Evolutionary conservation across 805 yeast genomes (phyloP).

Genomic region (Candida chilensis): DNA sequence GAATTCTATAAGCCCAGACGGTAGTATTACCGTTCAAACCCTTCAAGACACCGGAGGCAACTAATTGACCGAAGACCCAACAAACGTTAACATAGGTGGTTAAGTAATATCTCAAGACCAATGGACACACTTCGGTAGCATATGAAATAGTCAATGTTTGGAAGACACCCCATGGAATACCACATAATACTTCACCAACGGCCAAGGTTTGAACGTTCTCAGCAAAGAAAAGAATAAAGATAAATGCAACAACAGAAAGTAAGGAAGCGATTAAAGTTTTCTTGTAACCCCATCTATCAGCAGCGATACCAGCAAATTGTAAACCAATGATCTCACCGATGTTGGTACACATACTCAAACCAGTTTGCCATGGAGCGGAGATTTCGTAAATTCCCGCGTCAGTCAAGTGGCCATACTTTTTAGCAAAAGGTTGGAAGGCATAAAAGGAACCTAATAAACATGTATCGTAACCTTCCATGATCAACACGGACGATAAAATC

Average conservation of each 20-base stretch:
- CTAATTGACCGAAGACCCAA: constrained; percentile 33
- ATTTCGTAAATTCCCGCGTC: constrained; percentile 17
- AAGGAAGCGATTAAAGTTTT: constrained; percentile 22
- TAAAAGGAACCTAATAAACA: constrained; percentile 30
- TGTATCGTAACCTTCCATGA: constrained; percentile 43
- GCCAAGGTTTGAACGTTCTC: constrained; percentile 20
- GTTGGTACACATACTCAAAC: constrained; percentile 15
- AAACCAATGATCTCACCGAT: constrained; percentile 28
- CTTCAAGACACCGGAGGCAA: constrained; percentile 41
- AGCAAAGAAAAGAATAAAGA: constrained; percentile 30
- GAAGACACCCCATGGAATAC: constrained; percentile 25
- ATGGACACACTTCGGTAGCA: constrained; percentile 19
- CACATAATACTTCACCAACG: constrained; percentile 25
- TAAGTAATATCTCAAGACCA: constrained; percentile 16
- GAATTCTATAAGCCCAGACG: constrained; percentile 37
- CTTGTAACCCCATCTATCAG: constrained; percentile 32
- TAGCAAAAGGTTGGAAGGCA: constrained; percentile 33
- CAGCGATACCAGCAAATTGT: constrained; percentile 24
- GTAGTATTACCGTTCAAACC: constrained; percentile 55
- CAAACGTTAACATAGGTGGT: constrained; percentile 24
- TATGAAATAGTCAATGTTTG: constrained; percentile 37
- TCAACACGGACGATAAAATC: constrained; percentile 28
- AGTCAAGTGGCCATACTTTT: constrained; percentile 26
- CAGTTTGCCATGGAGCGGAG: constrained; percentile 33
- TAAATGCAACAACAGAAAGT: constrained; percentile 15